A percentile compares a stretch with the other conserved stretches of the same genome.
These are phyloP conservation scores for Persicaria tinctoria DNA, from an alignment of 148 eudicot species.

Conservation along the genomic window DNA sequence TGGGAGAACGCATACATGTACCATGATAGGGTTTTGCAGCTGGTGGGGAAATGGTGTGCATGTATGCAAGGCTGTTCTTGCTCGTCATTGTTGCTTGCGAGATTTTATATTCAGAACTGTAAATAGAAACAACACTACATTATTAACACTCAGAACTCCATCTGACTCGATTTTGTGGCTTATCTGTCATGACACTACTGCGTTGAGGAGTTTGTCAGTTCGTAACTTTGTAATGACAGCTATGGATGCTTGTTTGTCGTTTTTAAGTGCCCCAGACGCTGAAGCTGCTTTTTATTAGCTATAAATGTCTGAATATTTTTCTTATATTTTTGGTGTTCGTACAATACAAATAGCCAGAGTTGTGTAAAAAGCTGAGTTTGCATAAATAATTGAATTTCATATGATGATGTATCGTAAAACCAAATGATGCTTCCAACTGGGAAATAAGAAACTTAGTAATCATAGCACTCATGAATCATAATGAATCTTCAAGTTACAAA, in stretches of 20 bases:
- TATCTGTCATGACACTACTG: too few relatives aligned
- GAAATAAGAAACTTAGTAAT: neutral
- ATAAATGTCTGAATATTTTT: too few relatives aligned
- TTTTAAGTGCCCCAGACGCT: too few relatives aligned
- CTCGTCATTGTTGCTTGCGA: neutral
- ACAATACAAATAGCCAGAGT: too few relatives aligned
- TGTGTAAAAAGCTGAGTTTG: too few relatives aligned
- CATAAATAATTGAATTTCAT: neutral
- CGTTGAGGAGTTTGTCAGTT: too few relatives aligned
- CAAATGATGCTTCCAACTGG: neutral
- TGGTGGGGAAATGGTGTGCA: conserved; percentile 13
- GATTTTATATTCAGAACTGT: neutral
- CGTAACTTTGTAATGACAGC: too few relatives aligned
- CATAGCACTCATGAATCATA: neutral
- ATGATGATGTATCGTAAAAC: neutral
- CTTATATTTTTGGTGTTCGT: too few relatives aligned
- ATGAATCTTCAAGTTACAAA: neutral
- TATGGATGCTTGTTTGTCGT: too few relatives aligned
- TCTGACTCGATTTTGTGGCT: neutral
- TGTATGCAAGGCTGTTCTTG: conserved; percentile 10
- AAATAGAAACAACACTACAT: neutral
- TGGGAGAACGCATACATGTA: conserved; percentile 6
- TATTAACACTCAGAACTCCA: neutral
- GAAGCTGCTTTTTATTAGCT: too few relatives aligned
- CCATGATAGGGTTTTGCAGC: conserved; percentile 14